phyloP scores from a whole-genome alignment of 768 basidiomycete species.

The Naganishia friedmannii region DNA sequence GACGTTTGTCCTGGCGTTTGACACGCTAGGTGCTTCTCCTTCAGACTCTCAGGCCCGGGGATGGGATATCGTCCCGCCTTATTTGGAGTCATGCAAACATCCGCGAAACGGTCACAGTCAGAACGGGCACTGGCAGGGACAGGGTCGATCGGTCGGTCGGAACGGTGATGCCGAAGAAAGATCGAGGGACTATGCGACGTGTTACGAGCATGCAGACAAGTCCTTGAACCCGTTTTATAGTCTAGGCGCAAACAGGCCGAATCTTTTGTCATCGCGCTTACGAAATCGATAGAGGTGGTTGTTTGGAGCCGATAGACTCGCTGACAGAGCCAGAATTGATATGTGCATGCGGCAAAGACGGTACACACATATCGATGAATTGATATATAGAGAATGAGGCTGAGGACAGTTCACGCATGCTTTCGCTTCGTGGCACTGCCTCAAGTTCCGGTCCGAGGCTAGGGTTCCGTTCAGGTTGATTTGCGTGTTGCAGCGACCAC shows the following conservation, averaged over 20 bases:
- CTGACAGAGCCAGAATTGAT: too few species aligned
- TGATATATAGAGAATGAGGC: too few species aligned
- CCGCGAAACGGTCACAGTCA: neutral
- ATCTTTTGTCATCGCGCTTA: neutral
- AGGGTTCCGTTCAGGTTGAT: too few species aligned
- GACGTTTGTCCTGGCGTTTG: constrained; percentile 28
- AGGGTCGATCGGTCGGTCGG: neutral
- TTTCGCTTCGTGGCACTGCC: too few species aligned
- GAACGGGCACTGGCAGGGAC: neutral
- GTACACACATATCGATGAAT: too few species aligned
- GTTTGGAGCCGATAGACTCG: too few species aligned
- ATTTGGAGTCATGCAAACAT: neutral
- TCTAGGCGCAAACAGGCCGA: constrained; percentile 46
- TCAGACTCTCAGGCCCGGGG: neutral
- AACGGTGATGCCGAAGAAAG: neutral
- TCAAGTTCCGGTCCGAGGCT: too few species aligned
- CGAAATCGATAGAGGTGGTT: neutral
- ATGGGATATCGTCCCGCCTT: constrained; percentile 27
- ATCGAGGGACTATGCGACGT: constrained; percentile 16
- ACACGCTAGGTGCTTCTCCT: constrained; percentile 4
- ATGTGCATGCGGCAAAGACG: too few species aligned
- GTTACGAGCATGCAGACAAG: constrained; percentile 14
- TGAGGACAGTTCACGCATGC: too few species aligned
- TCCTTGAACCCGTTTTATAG: constrained; percentile 10
- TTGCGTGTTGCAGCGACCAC: too few species aligned